Conservation (phyloP, 1,284 basidiomycete species). For the Inonotus hispidus region DNA sequence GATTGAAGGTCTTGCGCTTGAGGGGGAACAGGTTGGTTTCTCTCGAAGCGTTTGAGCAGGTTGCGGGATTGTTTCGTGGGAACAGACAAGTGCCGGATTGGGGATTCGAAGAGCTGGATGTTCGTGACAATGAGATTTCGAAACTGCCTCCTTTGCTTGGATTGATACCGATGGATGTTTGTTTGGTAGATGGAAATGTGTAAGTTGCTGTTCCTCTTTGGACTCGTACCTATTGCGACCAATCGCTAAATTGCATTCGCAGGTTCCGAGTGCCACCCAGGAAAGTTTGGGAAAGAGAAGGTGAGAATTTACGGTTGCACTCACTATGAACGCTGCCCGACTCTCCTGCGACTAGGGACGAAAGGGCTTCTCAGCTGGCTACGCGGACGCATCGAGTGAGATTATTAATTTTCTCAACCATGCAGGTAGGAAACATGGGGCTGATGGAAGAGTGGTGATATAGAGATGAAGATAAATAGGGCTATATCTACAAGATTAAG, state of each 20-base stretch:
- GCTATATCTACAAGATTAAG: background rate
- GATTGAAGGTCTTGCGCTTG: constrained; percentile 57
- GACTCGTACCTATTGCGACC: background rate
- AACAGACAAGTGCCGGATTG: constrained; percentile 56
- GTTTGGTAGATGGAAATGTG: constrained; percentile 80
- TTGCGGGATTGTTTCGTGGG: constrained; percentile 59
- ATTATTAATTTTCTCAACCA: background rate
- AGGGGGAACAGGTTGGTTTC: constrained; percentile 59
- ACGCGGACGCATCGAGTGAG: constrained; percentile 58
- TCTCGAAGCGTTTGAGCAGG: constrained; percentile 53
- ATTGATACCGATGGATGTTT: constrained; percentile 66
- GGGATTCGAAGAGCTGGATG: constrained; percentile 73
- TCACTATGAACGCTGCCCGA: background rate
- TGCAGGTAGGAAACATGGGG: background rate
- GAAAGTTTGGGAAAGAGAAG: constrained; percentile 77
- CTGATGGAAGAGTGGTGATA: background rate
- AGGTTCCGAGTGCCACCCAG: constrained; percentile 78
- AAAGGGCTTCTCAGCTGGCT: constrained; percentile 72
- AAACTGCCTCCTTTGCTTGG: constrained; percentile 65
- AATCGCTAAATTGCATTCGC: constrained; percentile 7
- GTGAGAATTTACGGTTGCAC: constrained; percentile 8
- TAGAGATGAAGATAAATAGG: background rate
- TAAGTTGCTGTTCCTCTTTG: constrained; percentile 36
- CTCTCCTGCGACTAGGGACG: constrained; percentile 37
- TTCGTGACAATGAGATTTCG: constrained; percentile 71